phyloP scores from a whole-genome alignment of 2,329 filamentous ascomycete genomes.

The Beauveria caledonica region DNA sequence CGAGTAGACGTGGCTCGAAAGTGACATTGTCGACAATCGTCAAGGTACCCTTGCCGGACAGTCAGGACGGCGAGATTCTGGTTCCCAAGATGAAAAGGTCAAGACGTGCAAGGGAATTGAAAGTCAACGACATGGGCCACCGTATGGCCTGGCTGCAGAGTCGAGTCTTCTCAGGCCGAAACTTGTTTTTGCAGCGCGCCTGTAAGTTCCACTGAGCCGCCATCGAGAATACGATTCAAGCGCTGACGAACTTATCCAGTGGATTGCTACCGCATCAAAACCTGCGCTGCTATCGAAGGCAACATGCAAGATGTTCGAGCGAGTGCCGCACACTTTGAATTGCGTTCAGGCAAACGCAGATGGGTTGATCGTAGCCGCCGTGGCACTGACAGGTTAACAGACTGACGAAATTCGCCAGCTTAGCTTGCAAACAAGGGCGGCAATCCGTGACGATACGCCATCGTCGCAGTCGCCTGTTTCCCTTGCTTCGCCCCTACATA shows the following conservation, averaged over 20 bases:
- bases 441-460: too few species aligned
- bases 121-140: constrained; percentile 86
- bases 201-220: constrained; percentile 50
- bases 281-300: constrained; percentile 70
- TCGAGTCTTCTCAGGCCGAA: constrained; percentile 78
- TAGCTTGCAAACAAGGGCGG: too few species aligned
- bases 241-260: constrained; percentile 42
- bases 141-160: constrained; percentile 97
- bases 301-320: constrained; percentile 66
- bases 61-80: constrained; percentile 62
- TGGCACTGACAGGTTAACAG: constrained; percentile 3
- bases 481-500: too few species aligned
- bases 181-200: constrained; percentile 83
- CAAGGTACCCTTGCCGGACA: constrained; percentile 57
- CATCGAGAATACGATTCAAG: neutral
- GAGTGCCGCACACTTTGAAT: constrained; percentile 81
- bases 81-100: constrained; percentile 66
- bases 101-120: constrained; percentile 72
- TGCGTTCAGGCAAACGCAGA: constrained; percentile 72
- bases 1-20: constrained; percentile 27
- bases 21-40: constrained; percentile 36
- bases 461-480: too few species aligned
- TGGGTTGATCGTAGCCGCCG: constrained; percentile 53
- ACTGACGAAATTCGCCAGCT: neutral
- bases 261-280: constrained; percentile 91